Evolutionary conservation across 495 filamentous ascomycete genomes (phyloP), one percentile per base, ranked within the genome.

Genomic region (Aspergillus affinis): DNA sequence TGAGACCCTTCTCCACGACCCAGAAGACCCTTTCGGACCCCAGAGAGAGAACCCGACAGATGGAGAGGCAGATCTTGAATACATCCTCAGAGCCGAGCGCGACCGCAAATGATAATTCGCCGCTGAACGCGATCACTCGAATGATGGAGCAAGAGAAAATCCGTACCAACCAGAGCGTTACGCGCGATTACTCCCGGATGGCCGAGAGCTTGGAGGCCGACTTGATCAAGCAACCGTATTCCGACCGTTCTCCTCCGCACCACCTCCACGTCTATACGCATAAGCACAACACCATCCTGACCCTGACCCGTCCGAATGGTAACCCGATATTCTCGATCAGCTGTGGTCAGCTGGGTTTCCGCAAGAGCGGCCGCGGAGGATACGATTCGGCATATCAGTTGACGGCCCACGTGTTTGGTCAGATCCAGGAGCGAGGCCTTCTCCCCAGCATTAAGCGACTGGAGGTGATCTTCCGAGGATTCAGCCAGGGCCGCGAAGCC

Each of bases 371-470:
- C 20, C 85, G 94, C 51, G 86, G 88, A 26, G 84, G 82, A 44
- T 98, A 92, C 75, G 94, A 98, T 73, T 86, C 94, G n/a, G 95
- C 90, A 6, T 97, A 92, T 71, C 95, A 98, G 75, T 76, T 98
- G 19, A 84, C 88, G 0, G 82, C 87, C 19, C 91, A 89, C 64
- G 83, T 93, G 10, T 81, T 98, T 64, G 84, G 81, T 55, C 84
- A 88, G 74, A 86, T 97, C 56, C 82, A 90, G 65, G 90, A 95
- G 71, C 80, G 81, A 63, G 90, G 90, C 29, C 63, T 70, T n/a
- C 85, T 96, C 57, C 65, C 82, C 59, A 75, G 84, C 17, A 78
- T 82, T 23, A 61, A 71, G 59, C 66, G 69, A 7, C 60, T 98
- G 62, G 91, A 96, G 75, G 75, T 98, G 47, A 75, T 90, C 5